Conservation (phyloP, 2,329 filamentous ascomycete species). For the Fusarium sp. region DNA sequence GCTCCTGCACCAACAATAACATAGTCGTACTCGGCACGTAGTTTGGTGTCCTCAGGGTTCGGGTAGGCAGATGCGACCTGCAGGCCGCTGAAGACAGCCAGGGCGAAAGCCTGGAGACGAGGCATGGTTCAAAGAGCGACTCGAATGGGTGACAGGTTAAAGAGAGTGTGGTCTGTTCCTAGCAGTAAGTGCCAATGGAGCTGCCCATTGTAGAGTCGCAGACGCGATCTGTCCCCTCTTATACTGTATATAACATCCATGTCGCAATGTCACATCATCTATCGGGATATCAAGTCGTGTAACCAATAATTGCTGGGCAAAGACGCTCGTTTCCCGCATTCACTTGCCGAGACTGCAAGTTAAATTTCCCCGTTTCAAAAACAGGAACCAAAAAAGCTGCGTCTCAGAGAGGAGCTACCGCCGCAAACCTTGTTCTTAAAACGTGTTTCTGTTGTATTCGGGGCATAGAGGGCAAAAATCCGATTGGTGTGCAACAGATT, state of each 20-base stretch:
- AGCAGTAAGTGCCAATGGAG: neutral
- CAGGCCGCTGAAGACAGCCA: constrained; percentile 9
- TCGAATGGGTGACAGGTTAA: neutral
- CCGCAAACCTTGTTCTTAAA: constrained; percentile 22
- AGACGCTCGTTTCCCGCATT: neutral
- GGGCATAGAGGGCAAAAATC: neutral
- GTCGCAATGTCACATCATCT: neutral
- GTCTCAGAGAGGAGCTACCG: constrained; percentile 13
- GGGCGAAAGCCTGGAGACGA: neutral
- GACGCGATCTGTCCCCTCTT: neutral
- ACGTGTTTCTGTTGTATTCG: constrained; percentile 1
- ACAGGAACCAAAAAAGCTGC: neutral
- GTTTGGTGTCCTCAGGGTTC: neutral
- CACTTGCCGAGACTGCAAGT: constrained; percentile 15
- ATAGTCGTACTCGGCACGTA: constrained; percentile 37
- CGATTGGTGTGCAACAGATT: constrained; percentile 5
- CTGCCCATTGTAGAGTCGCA: accelerated
- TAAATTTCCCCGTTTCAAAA: constrained; percentile 19
- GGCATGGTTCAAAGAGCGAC: constrained; percentile 6
- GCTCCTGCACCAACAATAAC: constrained; percentile 38
- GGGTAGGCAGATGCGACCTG: constrained; percentile 7
- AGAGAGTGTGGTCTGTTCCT: neutral
- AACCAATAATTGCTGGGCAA: neutral
- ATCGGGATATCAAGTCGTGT: neutral
- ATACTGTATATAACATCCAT: constrained; percentile 14